A percentile compares a stretch with the other conserved stretches of the same genome.
These are phyloP conservation scores for Raffaelea deltoideospora DNA, from an alignment of 2,329 filamentous ascomycete species.

Conservation along the genomic window DNA sequence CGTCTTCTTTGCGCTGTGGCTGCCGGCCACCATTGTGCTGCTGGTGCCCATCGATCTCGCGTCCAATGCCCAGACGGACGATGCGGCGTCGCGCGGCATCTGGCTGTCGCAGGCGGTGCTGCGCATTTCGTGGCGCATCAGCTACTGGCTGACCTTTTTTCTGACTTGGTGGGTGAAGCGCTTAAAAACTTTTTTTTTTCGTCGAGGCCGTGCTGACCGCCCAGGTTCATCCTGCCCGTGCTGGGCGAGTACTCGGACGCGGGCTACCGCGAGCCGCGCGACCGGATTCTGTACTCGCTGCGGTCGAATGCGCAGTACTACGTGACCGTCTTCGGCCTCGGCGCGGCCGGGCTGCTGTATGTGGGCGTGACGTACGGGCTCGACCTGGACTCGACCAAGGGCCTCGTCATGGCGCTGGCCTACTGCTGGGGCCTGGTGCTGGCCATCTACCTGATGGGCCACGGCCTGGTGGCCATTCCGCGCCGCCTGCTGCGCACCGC, in stretches of 20 bases:
- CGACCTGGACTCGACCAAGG: slow-evolving; percentile 59
- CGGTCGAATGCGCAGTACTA: slow-evolving; percentile 83
- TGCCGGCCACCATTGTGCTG: slow-evolving; percentile 81
- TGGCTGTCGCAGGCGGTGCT: slow-evolving; percentile 71
- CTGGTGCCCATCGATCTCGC: slow-evolving; percentile 93
- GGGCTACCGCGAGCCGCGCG: slow-evolving; percentile 75
- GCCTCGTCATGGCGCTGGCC: slow-evolving; percentile 77
- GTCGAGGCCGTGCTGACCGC: slow-evolving; percentile 6
- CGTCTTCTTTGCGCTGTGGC: slow-evolving; percentile 88
- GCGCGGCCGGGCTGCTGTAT: slow-evolving; percentile 62
- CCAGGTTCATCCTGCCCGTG: slow-evolving; percentile 76
- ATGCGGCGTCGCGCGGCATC: slow-evolving; percentile 59
- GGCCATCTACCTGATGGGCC: slow-evolving; percentile 95
- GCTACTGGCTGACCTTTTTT: slow-evolving; percentile 93
- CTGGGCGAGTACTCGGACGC: slow-evolving; percentile 91
- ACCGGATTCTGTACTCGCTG: slow-evolving; percentile 69
- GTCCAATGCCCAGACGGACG: slow-evolving; percentile 61
- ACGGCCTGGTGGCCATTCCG: slow-evolving; percentile 85
- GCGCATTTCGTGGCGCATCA: slow-evolving; percentile 82
- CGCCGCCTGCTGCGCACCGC: slow-evolving; percentile 66
- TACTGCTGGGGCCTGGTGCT: slow-evolving; percentile 88
- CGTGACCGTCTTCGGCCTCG: slow-evolving; percentile 58
- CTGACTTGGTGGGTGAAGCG: slow-evolving; percentile 60
- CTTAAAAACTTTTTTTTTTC: not conserved
- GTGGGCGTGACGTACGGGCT: slow-evolving; percentile 67